phyloP scores from a whole-genome alignment of 1,284 basidiomycete species.

The Ustanciosporium gigantosporum region DNA sequence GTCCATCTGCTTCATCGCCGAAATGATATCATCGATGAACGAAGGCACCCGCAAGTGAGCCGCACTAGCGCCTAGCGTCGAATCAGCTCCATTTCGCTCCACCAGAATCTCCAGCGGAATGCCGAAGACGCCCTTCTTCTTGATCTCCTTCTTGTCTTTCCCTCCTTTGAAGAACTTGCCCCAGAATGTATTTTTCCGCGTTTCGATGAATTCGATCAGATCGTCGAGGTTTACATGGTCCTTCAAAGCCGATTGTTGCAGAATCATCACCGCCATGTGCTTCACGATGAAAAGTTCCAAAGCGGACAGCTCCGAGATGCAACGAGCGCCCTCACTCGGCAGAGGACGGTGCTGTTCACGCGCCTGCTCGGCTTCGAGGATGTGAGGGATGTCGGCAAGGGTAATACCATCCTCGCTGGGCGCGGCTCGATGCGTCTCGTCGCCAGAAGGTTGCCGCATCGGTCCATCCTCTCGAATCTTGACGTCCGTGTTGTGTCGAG shows the following conservation, averaged over 20 bases:
- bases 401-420: constrained; percentile 80
- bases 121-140: constrained; percentile 74
- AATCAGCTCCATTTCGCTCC: constrained; percentile 93
- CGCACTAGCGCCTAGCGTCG: constrained; percentile 83
- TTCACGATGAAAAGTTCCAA: constrained; percentile 88
- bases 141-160: constrained; percentile 71
- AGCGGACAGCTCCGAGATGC: constrained; percentile 80
- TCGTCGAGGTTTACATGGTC: constrained; percentile 81
- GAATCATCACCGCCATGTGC: constrained; percentile 81
- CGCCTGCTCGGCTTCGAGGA: constrained; percentile 88
- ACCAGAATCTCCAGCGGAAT: constrained; percentile 90
- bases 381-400: constrained; percentile 91
- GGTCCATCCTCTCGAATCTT: constrained; percentile 79
- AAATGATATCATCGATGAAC: constrained; percentile 96
- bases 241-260: constrained; percentile 74
- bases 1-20: constrained; percentile 99
- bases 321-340: constrained; percentile 73
- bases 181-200: constrained; percentile 94
- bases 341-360: constrained; percentile 75
- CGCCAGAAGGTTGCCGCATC: constrained; percentile 47
- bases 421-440: constrained; percentile 34
- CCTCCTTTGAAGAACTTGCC: constrained; percentile 89
- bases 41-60: constrained; percentile 85
- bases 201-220: constrained; percentile 87
- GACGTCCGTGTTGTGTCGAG: constrained; percentile 81